Evolutionary conservation across 495 filamentous ascomycete genomes (phyloP).

Genomic region (Penicillium manginii): DNA sequence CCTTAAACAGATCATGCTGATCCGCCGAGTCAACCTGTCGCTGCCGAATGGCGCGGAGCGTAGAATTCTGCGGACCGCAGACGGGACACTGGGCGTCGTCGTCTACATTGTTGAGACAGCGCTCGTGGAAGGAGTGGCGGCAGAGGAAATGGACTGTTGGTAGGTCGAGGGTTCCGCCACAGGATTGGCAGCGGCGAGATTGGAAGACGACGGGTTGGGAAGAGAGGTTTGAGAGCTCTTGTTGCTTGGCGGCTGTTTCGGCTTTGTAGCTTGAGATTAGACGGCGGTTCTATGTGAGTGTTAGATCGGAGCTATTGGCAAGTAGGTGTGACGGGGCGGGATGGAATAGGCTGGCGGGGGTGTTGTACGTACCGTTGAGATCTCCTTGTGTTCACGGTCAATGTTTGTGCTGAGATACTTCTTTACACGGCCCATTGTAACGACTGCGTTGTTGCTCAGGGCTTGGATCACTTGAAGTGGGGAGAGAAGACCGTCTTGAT

Average conservation of each 20-base stretch:
- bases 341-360: too few relatives aligned
- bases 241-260: conserved; percentile 78
- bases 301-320: conserved; percentile 14
- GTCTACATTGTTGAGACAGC: conserved; percentile 71
- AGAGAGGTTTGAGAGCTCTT: conserved; percentile 75
- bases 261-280: conserved; percentile 82
- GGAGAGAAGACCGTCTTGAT: conserved; percentile 89
- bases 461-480: conserved; percentile 97
- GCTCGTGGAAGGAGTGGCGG: conserved; percentile 93
- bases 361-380: conserved; percentile 57
- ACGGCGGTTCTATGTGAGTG: conserved; percentile 64
- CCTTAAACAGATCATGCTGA: conserved; percentile 87
- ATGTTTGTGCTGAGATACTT: conserved; percentile 88
- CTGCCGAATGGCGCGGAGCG: conserved; percentile 80
- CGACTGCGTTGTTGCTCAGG: conserved; percentile 79
- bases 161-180: conserved; percentile 73
- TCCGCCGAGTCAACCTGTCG: conserved; percentile 87
- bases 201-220: conserved; percentile 88
- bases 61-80: conserved; percentile 81
- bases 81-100: conserved; percentile 80
- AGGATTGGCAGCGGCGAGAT: conserved; percentile 81
- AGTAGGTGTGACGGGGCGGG: background rate
- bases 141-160: conserved; percentile 95
- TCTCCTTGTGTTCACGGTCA: conserved; percentile 83
- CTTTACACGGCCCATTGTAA: conserved; percentile 97